These are phyloP conservation scores for Tylopilus intermedius DNA, from an alignment of 768 basidiomycete species.

Conservation along the genomic window DNA sequence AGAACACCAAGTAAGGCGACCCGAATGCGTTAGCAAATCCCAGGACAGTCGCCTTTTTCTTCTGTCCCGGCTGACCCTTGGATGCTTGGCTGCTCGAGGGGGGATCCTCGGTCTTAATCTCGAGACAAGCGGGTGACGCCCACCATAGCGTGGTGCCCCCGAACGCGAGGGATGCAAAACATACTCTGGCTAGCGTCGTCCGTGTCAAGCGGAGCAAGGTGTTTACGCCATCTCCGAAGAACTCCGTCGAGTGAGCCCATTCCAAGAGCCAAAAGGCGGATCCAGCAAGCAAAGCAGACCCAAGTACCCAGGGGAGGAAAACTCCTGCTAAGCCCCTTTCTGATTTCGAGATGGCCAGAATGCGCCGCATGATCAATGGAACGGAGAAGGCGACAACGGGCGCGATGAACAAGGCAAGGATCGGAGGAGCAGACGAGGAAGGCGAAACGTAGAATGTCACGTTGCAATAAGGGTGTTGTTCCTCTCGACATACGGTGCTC, in stretches of 20 bases:
- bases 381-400: constrained; percentile 51
- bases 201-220: constrained; percentile 46
- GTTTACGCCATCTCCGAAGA: constrained; percentile 39
- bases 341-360: constrained; percentile 65
- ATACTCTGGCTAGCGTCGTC: constrained; percentile 57
- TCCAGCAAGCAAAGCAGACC: constrained; percentile 55
- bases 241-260: constrained; percentile 58
- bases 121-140: constrained; percentile 67
- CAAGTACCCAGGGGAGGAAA: constrained; percentile 56
- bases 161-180: constrained; percentile 47
- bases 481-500: constrained; percentile 90
- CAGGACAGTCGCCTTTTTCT: constrained; percentile 53
- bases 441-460: constrained; percentile 86
- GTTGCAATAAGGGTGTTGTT: constrained; percentile 85
- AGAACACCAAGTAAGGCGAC: constrained; percentile 81
- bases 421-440: constrained; percentile 60
- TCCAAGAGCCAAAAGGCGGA: constrained; percentile 77
- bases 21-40: constrained; percentile 91
- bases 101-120: constrained; percentile 40
- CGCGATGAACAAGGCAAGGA: constrained; percentile 51
- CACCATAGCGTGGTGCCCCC: constrained; percentile 67
- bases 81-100: constrained; percentile 6
- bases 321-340: constrained; percentile 66
- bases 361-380: constrained; percentile 51
- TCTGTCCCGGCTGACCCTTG: constrained; percentile 25